Evolutionary conservation across 2,329 filamentous ascomycete species (phyloP).

Genomic region (Venturia effusa): DNA sequence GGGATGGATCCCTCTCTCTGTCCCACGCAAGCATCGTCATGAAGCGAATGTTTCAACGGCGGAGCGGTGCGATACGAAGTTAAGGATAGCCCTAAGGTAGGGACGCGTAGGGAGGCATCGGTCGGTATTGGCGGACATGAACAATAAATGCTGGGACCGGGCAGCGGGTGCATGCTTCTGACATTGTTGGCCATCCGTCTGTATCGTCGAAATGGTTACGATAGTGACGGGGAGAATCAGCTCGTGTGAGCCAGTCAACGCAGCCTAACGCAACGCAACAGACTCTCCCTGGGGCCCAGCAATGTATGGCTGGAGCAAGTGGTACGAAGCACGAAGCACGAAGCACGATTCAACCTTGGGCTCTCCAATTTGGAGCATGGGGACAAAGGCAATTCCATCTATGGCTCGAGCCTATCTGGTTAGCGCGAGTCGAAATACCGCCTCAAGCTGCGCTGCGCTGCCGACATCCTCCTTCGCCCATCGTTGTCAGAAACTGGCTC

Average conservation of each 20-base stretch:
- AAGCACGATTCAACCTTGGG: no score
- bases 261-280: background rate
- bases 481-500: background rate
- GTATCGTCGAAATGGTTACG: background rate
- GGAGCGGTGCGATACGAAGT: background rate
- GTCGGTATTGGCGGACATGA: background rate
- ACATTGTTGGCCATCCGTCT: background rate
- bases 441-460: background rate
- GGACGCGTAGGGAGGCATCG: no score
- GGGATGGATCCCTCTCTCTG: background rate
- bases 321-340: background rate
- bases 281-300: no score
- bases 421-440: background rate
- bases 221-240: background rate
- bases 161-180: background rate
- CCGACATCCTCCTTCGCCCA: background rate
- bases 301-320: no score
- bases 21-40: background rate
- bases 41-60: background rate
- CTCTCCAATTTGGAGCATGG: background rate
- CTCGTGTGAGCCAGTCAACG: background rate
- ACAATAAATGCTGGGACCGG: background rate
- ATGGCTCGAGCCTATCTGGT: background rate
- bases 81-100: background rate
- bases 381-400: background rate